A percentile compares a stretch with the other conserved stretches of the same genome.
Conservation (phyloP, 345 rosid genomes). For the Lumnitzera racemosa region DNA sequence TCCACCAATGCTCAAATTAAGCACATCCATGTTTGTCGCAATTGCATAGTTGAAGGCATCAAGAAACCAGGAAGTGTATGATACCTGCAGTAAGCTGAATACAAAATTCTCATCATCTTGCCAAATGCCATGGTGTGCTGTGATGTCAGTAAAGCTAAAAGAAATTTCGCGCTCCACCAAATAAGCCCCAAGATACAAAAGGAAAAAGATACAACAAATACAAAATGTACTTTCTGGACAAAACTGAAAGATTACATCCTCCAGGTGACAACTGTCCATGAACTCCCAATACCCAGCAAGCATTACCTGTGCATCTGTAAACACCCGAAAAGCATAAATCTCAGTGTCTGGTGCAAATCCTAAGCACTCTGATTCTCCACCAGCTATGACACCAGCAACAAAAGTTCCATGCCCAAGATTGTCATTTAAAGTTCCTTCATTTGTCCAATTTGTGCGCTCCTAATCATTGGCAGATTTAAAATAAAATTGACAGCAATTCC, state of each 20-base stretch:
- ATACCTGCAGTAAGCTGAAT: slow-evolving; percentile 98
- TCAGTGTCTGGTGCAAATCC: slow-evolving; percentile 97
- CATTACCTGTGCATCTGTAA: slow-evolving; percentile 98
- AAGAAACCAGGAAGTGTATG: slow-evolving; percentile 99
- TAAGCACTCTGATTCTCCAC: slow-evolving; percentile 78
- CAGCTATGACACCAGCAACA: slow-evolving; percentile 98
- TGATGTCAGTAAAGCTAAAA: too few species aligned
- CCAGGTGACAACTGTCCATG: not conserved
- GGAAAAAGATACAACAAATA: too few species aligned
- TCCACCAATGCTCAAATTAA: slow-evolving; percentile 97
- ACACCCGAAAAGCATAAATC: slow-evolving; percentile 89
- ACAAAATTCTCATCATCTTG: slow-evolving; percentile 65
- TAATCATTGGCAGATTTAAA: slow-evolving; percentile 30
- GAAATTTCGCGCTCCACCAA: too few species aligned
- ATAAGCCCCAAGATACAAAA: too few species aligned
- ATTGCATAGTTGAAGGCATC: slow-evolving; percentile 98
- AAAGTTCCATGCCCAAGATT: slow-evolving; percentile 99
- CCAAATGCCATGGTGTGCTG: slow-evolving; percentile 17
- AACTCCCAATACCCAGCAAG: slow-evolving; percentile 17
- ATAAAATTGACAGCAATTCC: slow-evolving; percentile 20
- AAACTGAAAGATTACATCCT: too few species aligned
- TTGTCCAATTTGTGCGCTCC: slow-evolving; percentile 99
- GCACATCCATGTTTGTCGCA: slow-evolving; percentile 86
- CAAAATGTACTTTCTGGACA: too few species aligned
- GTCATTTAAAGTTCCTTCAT: slow-evolving; percentile 93